Evolutionary conservation across 352 stramenopile species (phyloP), one percentile per base, ranked within the genome.

Genomic region (Phytophthora ramorum): DNA sequence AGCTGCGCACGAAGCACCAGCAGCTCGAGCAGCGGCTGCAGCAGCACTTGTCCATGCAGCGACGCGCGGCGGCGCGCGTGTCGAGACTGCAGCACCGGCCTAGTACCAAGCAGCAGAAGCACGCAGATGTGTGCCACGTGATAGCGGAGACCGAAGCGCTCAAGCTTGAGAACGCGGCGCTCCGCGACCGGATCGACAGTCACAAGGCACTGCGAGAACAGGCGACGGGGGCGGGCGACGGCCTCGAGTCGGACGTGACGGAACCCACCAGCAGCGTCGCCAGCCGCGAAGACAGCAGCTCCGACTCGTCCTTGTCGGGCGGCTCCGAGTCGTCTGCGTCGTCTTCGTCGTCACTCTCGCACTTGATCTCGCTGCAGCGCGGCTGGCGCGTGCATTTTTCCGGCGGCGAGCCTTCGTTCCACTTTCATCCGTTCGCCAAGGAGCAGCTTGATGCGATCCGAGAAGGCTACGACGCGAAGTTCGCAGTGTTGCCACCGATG

Each of bases 121-220:
- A 61, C 22, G 48, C 48, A 7, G 68, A 45, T 0, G 53, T 77
- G 3, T 47, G 40, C 0, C 63, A 78, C 28, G 58, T 82, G 30
- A 72, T 82, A 52, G 66, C 66, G 12, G 74, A 82, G 48, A 67
- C 63, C 0, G 74, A 82, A 45, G 74, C 69, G 17, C 58, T 86
- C 12, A 69, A 78, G 46, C 17, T 58, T 0, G 77, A 80, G 48
- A 86, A 86, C 59, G 61, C 57, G n/a, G 72, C 67, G 7, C 55
- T 86, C 9, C 44, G 43, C 8, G 45, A 76, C 1, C 62, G 62
- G 16, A 68, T 86, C 20, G 38, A 61, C 3, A 63, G 51, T 1
- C 71, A 78, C 54, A 43, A 69, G 24, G 70, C 60, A 14, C 26
- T 83, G 20, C 48, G 54, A 30, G 26, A 56, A 1, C 50, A 63